Evolutionary conservation across 2,329 filamentous ascomycete species (phyloP), one percentile per base, ranked within the genome.

Genomic region (Fusarium odoratissimum): DNA sequence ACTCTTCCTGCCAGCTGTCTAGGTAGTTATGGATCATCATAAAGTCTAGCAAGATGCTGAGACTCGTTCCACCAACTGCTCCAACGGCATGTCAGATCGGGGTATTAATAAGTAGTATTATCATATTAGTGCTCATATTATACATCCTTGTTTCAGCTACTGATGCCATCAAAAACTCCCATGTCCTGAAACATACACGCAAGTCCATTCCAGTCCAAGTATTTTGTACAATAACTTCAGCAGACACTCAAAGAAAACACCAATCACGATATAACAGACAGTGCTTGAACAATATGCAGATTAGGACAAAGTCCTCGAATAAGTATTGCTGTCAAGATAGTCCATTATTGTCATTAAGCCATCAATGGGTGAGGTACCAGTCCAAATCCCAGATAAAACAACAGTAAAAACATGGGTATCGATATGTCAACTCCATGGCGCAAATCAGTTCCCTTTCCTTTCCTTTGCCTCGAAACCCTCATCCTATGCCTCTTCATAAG

Each of bases 381-480:
- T 73, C 65, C 71, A 56, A 71, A 64, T 49, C 69, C 63, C 63
- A 59, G 56, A 63, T 58, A 71, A 64, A 75, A 71, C 45, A 76
- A 67, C 60, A 71, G 64, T 72, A 69, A 76, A 74, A 75, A 74
- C 72, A 78, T 74, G 76, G 76, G 76, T 78, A 78, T 78, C 76
- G 75, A 76, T 77, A 71, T 64, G 66, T 76, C 75, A 78, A 78
- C 72, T 77, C 76, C 76, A 67, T 74, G 67, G 71, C 67, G 51
- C 73, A 75, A 75, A 69, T 30, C 64, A 59, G 30, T 68, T 67
- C 25, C 64, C 54, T 31, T 67, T 46, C 64, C 62, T 30, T 49
- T 52, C 63, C 49, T 61, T 60, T 62, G 60, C 58, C 64, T 66
- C 61, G 54, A n/a, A 42, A 19, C 59, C 37, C 54, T 60, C 25